Conservation (phyloP, 163 green algal species). For the Chlorella variabilis region DNA sequence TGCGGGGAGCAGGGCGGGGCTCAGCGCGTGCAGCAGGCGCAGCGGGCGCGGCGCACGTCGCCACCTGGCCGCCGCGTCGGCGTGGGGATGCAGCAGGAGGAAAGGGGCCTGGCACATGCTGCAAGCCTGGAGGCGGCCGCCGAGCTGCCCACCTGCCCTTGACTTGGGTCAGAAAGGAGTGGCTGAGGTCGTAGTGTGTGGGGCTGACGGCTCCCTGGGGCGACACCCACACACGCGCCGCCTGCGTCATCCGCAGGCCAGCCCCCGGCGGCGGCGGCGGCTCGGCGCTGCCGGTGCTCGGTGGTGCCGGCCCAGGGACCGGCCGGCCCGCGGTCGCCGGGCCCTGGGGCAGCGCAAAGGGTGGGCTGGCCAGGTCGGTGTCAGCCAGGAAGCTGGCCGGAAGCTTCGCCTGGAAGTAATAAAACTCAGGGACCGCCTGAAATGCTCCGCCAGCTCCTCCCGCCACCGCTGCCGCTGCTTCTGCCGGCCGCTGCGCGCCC, state of each 20-base stretch:
- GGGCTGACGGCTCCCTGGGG: not conserved
- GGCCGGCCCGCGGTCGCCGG: too few species aligned
- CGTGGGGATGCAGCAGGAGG: too few species aligned
- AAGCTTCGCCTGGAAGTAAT: conserved; percentile 27
- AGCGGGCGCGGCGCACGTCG: too few species aligned
- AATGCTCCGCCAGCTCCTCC: not conserved
- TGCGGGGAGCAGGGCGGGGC: not conserved
- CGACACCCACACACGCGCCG: conserved; percentile 16
- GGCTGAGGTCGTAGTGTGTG: conserved; percentile 28
- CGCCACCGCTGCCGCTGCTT: not conserved
- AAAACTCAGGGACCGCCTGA: not conserved
- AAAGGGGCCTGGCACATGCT: too few species aligned
- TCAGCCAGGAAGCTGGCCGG: not conserved
- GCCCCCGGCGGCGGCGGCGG: too few species aligned
- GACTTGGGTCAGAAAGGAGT: conserved; percentile 36
- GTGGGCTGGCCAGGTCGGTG: not conserved
- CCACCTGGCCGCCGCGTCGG: too few species aligned
- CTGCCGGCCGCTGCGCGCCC: too few species aligned
- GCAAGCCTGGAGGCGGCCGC: too few species aligned
- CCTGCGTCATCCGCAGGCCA: conserved; percentile 9
- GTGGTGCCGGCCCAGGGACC: too few species aligned
- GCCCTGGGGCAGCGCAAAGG: conserved; percentile 6
- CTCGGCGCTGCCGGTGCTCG: too few species aligned
- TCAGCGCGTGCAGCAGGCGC: not conserved
- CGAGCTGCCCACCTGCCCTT: conserved; percentile 12